These are phyloP conservation scores for Saccharata proteae DNA, from an alignment of 2,329 filamentous ascomycete genomes.

Conservation along the genomic window DNA sequence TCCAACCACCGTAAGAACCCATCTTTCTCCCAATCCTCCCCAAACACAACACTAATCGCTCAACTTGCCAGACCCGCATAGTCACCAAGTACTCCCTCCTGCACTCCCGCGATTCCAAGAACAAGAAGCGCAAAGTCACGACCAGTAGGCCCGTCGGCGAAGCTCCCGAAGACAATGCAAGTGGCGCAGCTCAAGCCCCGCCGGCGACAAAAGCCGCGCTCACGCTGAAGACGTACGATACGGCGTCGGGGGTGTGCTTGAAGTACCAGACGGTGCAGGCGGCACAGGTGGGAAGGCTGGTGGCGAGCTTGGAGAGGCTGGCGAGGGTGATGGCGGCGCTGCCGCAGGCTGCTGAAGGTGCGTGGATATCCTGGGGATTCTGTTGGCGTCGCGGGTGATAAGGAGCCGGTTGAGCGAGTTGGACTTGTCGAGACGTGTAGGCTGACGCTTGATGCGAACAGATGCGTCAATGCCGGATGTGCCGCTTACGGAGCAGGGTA, in stretches of 20 bases:
- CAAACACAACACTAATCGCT: conserved; percentile 1
- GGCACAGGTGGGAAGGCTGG: conserved; percentile 73
- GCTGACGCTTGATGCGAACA: conserved; percentile 8
- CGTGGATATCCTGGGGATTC: conserved; percentile 1
- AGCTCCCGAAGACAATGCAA: conserved; percentile 11
- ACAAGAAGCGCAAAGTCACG: conserved; percentile 17
- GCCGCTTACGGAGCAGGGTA: conserved; percentile 17
- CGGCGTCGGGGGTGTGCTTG: conserved; percentile 64
- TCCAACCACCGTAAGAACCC: conserved; percentile 59
- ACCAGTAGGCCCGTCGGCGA: conserved; percentile 17
- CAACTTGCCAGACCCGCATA: conserved; percentile 58
- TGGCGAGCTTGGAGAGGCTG: conserved; percentile 63
- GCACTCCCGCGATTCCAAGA: conserved; percentile 24
- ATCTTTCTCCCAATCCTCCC: conserved; percentile 1
- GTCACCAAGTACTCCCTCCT: conserved; percentile 82
- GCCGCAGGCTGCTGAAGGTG: conserved; percentile 30
- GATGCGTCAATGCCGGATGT: conserved; percentile 22
- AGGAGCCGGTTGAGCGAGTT: conserved; percentile 1
- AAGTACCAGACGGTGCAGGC: conserved; percentile 90
- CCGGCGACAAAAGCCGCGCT: conserved; percentile 51
- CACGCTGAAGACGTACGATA: conserved; percentile 81
- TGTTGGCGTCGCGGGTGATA: not conserved
- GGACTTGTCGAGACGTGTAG: not conserved
- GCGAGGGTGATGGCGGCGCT: conserved; percentile 49
- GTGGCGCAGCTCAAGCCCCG: conserved; percentile 10